Percentiles rank a stretch among this genome's conserved stretches.
Evolutionary conservation across 805 yeast species (phyloP).

Genomic region (Candida quercuum): DNA sequence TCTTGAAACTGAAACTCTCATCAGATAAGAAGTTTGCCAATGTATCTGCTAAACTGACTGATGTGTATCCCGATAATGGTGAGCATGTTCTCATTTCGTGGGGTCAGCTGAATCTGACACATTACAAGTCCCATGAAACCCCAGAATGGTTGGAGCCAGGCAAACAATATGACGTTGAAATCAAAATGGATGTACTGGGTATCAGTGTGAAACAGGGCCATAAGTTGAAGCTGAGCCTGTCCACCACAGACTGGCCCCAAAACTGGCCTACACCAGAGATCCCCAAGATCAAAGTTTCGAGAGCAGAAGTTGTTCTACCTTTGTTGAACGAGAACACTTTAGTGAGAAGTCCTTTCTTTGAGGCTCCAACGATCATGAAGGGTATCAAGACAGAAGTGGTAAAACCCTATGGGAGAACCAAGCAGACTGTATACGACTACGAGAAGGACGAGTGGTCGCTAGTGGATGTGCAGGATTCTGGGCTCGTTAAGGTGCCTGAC

Average conservation of each 20-base stretch:
- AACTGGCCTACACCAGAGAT: conserved; percentile 40
- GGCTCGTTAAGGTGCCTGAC: conserved; percentile 28
- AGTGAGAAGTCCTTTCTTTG: conserved; percentile 24
- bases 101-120: conserved; percentile 40
- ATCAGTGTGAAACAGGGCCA: conserved; percentile 32
- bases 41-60: conserved; percentile 34
- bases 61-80: conserved; percentile 32
- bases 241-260: conserved; percentile 45
- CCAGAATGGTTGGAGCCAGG: conserved; percentile 32
- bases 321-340: conserved; percentile 15
- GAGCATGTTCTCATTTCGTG: conserved; percentile 33
- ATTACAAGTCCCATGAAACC: conserved; percentile 35
- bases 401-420: conserved; percentile 21
- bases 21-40: conserved; percentile 36
- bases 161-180: conserved; percentile 27
- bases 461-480: conserved; percentile 28
- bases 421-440: conserved; percentile 16
- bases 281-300: conserved; percentile 29
- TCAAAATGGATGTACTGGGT: conserved; percentile 37
- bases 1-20: conserved; percentile 25
- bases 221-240: conserved; percentile 33
- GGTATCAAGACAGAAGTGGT: conserved; percentile 19
- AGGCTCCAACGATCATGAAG: conserved; percentile 26
- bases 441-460: conserved; percentile 16
- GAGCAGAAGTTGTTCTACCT: conserved; percentile 29